Conservation (phyloP, 208 protist species). For the Naegleria gruberi region DNA sequence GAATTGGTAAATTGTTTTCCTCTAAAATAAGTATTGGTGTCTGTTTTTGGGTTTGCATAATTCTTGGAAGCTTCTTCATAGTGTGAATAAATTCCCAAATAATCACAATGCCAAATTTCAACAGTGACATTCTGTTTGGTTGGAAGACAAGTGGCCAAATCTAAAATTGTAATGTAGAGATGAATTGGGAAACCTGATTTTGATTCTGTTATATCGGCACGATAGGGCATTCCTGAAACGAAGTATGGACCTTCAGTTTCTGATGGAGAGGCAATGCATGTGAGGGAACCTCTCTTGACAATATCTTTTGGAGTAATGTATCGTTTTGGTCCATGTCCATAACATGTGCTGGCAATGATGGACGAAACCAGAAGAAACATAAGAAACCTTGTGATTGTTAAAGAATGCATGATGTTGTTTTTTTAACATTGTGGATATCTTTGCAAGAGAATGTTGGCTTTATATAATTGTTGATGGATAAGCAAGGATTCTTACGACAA, state of each 20-base stretch:
- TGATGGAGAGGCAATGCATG: not conserved
- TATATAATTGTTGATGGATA: too few relatives aligned
- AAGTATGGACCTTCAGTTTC: not conserved
- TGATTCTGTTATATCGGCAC: constrained; percentile 23
- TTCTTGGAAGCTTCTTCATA: constrained; percentile 16
- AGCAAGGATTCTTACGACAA: too few relatives aligned
- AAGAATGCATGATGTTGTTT: too few relatives aligned
- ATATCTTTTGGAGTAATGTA: too few relatives aligned
- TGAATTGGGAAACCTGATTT: constrained; percentile 25
- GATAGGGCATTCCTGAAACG: not conserved
- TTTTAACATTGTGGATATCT: too few relatives aligned
- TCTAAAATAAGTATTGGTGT: constrained; percentile 28
- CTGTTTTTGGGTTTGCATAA: not conserved
- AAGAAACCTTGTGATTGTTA: too few relatives aligned
- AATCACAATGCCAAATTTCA: constrained; percentile 37
- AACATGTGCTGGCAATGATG: too few relatives aligned
- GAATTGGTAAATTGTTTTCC: constrained; percentile 28
- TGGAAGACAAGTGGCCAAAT: constrained; percentile 26
- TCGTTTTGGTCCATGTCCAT: too few relatives aligned
- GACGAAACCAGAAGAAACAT: too few relatives aligned
- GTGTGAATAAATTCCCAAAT: constrained; percentile 27
- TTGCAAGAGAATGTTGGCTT: too few relatives aligned
- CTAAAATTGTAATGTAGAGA: constrained; percentile 20
- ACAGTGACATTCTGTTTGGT: not conserved
- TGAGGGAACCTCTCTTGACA: too few relatives aligned